Evolutionary conservation across 768 basidiomycete genomes (phyloP), one percentile per base, ranked within the genome.

Genomic region (Leccinum pellstonianum): DNA sequence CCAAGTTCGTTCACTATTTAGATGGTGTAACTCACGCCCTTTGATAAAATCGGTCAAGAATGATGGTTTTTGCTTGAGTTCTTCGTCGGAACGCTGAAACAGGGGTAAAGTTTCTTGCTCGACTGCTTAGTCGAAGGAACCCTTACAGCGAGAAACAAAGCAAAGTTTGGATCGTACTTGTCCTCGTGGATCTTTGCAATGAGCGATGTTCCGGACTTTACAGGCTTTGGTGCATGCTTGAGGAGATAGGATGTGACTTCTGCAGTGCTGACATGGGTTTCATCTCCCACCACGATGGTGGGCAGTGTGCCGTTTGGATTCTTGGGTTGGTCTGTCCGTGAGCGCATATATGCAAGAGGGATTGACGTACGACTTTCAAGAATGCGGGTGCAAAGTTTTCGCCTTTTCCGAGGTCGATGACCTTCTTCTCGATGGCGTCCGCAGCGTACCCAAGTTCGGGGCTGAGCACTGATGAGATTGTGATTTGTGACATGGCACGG

Each of bases 101-200:
- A 33, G 43, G 43, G 19, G 43, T 43, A 12, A 46, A 46, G 19
- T 11, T 19, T 12, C 43, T 46, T 46, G 43, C 10, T 46, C 19
- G 43, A 46, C 19, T 12, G 19, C 19, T 21, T 12, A n/a, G 41
- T 19, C 15, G 21, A n/a, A 2, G 5, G 43, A 11, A 46, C 3
- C 62, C 76, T 62, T 65, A 80, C 80, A 35, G 74, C 68, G 3
- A 77, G 73, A 21, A 80, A 59, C 27, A 79, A 51, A n/a, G 78
- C 74, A 62, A 83, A 80, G 76, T 85, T 86, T 55, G 82, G 82
- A 64, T 84, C 82, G 54, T 77, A 68, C 38, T 68, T 73, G 37
- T 79, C 77, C 33, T 77, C 75, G 64, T 84, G 82, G 25, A 84
- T 66, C 55, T 64, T 75, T 38, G 68, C 68, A 61, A 79, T 74